Evolutionary conservation across 306 rosid genomes (phyloP), one percentile per base, ranked within the genome.

Genomic region (Trifolium repens): DNA sequence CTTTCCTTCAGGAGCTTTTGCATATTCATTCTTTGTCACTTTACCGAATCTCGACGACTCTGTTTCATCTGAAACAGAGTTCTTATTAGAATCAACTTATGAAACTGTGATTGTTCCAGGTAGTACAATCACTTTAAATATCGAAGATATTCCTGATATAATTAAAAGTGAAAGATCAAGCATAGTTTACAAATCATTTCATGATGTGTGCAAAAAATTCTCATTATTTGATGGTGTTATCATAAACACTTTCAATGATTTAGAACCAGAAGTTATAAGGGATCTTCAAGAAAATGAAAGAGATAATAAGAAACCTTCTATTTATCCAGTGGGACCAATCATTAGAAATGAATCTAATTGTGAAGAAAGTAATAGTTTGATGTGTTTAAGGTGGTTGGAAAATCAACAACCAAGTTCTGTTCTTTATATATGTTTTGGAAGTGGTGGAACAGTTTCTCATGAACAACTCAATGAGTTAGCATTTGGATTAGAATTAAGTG

Each of bases 361-460:
- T 49, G 24, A 61, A 67, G 37, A 7, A 37, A 74, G 73, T 22
- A 32, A 2, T 66, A 13, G 13, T 46, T 37, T 26, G 16, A 12
- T n/a, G 10, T 54, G 82, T 35, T 13, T 76, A 6, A 44, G 3
- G 44, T 84, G 88, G 85, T 63, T 84, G 67, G 78, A 77, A 0
- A 72, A 62, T 57, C 80, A 84, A 2, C 72, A 67, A 6, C 75
- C 11, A 14, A 71, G 54, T 8, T 81, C 85, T 19, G 78, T 81
- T 1, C 4, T 84, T 17, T 85, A 6, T 55, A 74, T 85, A 8
- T 70, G 81, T 14, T 85, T 81, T 49, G 85, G 85, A 7, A 85
- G 88, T 75, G 88, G 77, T 46, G 88, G 85, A 14, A 78, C 83
- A 30, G 66, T 81, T 1, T 74, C 81, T 19, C 47, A 46, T 15